A percentile compares a stretch with the other conserved stretches of the same genome.
phyloP scores from a whole-genome alignment of 495 filamentous ascomycete genomes.

The Neurospora sp. region DNA sequence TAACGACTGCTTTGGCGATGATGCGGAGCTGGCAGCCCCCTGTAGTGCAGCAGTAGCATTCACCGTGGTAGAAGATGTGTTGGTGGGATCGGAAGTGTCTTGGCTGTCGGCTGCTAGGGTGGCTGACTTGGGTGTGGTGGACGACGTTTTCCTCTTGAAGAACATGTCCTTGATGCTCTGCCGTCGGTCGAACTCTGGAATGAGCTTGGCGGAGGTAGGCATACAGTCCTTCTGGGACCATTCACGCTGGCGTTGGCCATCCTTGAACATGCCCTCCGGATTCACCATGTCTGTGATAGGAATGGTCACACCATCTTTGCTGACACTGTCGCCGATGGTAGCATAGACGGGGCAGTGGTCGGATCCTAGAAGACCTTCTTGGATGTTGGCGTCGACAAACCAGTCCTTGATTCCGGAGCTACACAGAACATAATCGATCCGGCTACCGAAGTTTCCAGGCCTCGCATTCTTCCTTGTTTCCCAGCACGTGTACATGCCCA shows the following conservation, averaged over 20 bases:
- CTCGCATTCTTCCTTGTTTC: constrained; percentile 54
- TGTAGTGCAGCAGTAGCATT: not conserved
- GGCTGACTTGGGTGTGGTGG: constrained; percentile 2
- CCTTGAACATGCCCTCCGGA: constrained; percentile 60
- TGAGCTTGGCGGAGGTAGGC: constrained; percentile 68
- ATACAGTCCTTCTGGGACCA: constrained; percentile 57
- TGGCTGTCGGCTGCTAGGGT: not conserved
- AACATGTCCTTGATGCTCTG: constrained; percentile 94
- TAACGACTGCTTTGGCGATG: not conserved
- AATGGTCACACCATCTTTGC: constrained; percentile 33
- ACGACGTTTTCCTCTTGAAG: constrained; percentile 37
- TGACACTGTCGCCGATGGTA: constrained; percentile 37
- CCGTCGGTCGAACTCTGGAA: constrained; percentile 79
- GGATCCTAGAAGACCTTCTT: constrained; percentile 90
- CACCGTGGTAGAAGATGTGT: not conserved
- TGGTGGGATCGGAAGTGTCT: not conserved
- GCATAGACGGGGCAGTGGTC: constrained; percentile 88
- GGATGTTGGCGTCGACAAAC: constrained; percentile 84
- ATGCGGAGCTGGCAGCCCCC: not conserved
- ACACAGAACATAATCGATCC: constrained; percentile 91
- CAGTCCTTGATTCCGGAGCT: constrained; percentile 71
- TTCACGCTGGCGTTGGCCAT: constrained; percentile 57
- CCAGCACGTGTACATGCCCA: constrained; percentile 88
- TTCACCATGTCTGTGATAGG: constrained; percentile 71
- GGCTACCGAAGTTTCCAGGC: constrained; percentile 80